Percentiles rank a stretch among this genome's conserved stretches.
Conservation (phyloP, 352 stramenopile genomes). For the Phytopythium vexans region DNA sequence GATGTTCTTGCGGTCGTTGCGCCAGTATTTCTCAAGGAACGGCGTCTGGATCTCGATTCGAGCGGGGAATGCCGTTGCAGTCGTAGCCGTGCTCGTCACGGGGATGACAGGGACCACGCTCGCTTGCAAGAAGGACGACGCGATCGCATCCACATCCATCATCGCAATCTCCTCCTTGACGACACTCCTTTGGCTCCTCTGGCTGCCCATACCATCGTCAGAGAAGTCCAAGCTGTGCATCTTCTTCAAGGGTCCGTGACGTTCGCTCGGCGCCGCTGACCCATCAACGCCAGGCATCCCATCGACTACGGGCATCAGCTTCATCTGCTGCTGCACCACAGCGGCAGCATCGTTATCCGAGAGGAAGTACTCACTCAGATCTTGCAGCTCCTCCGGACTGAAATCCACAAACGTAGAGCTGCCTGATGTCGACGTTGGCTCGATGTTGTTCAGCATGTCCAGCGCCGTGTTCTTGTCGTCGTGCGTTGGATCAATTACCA, state of each 20-base stretch:
- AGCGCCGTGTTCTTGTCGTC: background rate
- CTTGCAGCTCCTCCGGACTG: slow-evolving; percentile 66
- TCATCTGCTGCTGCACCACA: slow-evolving; percentile 31
- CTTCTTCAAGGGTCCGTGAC: slow-evolving; percentile 45
- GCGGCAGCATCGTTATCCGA: slow-evolving; percentile 41
- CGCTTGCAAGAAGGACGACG: slow-evolving; percentile 44
- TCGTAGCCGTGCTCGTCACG: slow-evolving; percentile 5
- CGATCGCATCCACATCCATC: slow-evolving; percentile 50
- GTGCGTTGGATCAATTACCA: background rate
- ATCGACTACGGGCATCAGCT: slow-evolving; percentile 7
- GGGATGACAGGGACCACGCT: slow-evolving; percentile 13
- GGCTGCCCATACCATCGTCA: slow-evolving; percentile 24
- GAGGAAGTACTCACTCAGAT: slow-evolving; percentile 71
- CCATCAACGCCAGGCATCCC: slow-evolving; percentile 7
- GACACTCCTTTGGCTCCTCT: background rate
- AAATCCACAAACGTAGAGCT: slow-evolving; percentile 56
- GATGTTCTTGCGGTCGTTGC: slow-evolving; percentile 91
- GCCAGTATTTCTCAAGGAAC: slow-evolving; percentile 90
- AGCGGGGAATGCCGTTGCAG: slow-evolving; percentile 33
- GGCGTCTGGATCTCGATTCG: slow-evolving; percentile 74
- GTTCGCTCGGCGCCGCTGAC: slow-evolving; percentile 6
- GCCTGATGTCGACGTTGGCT: slow-evolving; percentile 19
- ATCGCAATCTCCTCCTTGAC: slow-evolving; percentile 43
- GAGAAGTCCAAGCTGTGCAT: slow-evolving; percentile 76
- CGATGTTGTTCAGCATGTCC: slow-evolving; percentile 9